Conservation (phyloP, 768 basidiomycete genomes). For the Calocera cornea region DNA sequence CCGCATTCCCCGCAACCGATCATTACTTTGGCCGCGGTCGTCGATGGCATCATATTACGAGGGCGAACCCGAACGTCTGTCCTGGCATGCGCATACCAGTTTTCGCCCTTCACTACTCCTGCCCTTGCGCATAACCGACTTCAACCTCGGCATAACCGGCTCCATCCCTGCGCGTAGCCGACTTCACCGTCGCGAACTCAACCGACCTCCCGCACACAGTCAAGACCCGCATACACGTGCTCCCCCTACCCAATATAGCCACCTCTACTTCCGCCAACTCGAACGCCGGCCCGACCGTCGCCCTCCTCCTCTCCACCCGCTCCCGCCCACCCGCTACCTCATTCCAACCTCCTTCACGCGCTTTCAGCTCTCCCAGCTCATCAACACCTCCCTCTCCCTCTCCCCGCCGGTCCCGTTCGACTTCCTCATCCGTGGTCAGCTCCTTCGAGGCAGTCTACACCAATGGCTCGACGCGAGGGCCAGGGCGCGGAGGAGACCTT, state of each 20-base stretch:
- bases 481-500: slow-evolving; percentile 81
- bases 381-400: slow-evolving; percentile 81
- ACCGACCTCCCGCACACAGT: too few relatives aligned
- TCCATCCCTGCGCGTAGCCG: too few relatives aligned
- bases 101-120: too few relatives aligned
- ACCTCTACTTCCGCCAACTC: slow-evolving; percentile 16
- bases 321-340: slow-evolving; percentile 83
- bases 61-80: too few relatives aligned
- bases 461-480: slow-evolving; percentile 60
- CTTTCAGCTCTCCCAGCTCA: slow-evolving; percentile 92
- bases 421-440: slow-evolving; percentile 73
- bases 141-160: too few relatives aligned
- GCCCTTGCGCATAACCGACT: too few relatives aligned
- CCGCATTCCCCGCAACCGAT: too few relatives aligned
- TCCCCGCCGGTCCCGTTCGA: slow-evolving; percentile 76
- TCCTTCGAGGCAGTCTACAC: slow-evolving; percentile 54
- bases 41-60: too few relatives aligned
- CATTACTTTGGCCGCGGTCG: too few relatives aligned
- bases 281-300: slow-evolving; percentile 18
- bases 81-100: too few relatives aligned
- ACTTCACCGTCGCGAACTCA: too few relatives aligned
- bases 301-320: slow-evolving; percentile 63
- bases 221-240: not conserved
- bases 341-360: slow-evolving; percentile 81
- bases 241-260: too few relatives aligned